Evolutionary conservation across 2,329 filamentous ascomycete genomes (phyloP), one percentile per base, ranked within the genome.

Genomic region (Purpureocillium lavendulum): DNA sequence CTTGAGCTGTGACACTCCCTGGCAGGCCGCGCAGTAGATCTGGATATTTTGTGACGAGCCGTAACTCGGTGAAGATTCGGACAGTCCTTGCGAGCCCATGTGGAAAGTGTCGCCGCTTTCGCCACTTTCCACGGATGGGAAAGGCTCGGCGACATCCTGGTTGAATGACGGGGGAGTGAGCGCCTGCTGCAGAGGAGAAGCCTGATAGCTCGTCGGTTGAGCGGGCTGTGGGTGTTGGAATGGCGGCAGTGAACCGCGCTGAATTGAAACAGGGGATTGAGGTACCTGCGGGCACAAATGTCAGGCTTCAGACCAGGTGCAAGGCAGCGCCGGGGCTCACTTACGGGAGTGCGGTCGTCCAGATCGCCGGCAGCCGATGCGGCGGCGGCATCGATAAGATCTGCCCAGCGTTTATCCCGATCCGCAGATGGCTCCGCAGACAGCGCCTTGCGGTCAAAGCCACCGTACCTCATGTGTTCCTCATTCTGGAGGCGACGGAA

Each of bases 331-430:
- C 5, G 4, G 33, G 17, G 18, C 16, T 35, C 18, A 72, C 81
- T 71, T 75, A 94, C 86, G 55, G 86, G 86, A 58, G 87, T 94
- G 58, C 90, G 77, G 61, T 95, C 89, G 59, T 94, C 87, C 56
- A 92, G 75, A 53, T 83, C 90, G 65, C 94, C 89, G 3, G 87
- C 94, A 21, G 89, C 88, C 45, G 87, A 95, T 26, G 90, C 88
- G 40, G 75, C 64, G 30, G 86, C 90, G 38, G 90, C 90, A 62
- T 96, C 89, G 48, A 97, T 94, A 44, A 97, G 72, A 61, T 97
- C 90, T 62, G 95, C 87, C 92, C 90, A 97, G 53, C 90, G 76
- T 66, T 92, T 94, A 48, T 87, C 88, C 63, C 85, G 84, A 43
- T 84, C 82, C 15, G 77, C 80, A 41, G 82, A 77, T 17, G 89